Evolutionary conservation across 2,329 filamentous ascomycete genomes (phyloP), one percentile per base, ranked within the genome.

Genomic region (Exserohilum turcica): DNA sequence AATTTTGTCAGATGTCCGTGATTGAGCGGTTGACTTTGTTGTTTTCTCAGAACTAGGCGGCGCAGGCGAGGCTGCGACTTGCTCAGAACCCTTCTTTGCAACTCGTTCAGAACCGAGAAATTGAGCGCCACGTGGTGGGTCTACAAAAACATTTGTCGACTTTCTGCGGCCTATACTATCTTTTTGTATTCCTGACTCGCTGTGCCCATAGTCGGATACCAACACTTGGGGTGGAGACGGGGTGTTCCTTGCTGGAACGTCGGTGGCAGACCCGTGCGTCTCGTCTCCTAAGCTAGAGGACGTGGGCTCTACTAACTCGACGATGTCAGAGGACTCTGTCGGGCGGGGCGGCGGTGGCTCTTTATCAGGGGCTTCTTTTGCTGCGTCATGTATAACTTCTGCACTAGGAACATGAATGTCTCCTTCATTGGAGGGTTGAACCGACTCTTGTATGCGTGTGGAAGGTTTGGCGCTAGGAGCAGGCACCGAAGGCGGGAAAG

Each of bases 131-230:
- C 32, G 52, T 12, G 36, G 27, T 31, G 52, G 27, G 16, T 32
- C 37, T 21, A 45, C 43, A 31, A 60, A 61, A n/a, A 61, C 45
- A 45, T 61, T 61, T 2, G 54, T 60, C 6, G 61, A 59, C 32
- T 38, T 54, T 36, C 43, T 52, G n/a, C 40, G 54, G 21, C 52
- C 49, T 3, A 16, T 21, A 3, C 31, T 13, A 9, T 48, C 50
- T 7, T 52, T 43, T 28, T 56, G 51, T 12, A 42, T 18, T 12
- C 52, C 33, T n/a, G 38, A 15, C 8, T 39, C 16, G 8, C 28
- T 33, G 8, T 37, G 18, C 18, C 39, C 18, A 24, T 52, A 52
- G 27, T 33, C 35, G 18, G 29, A n/a, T 31, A 47, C 16, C 39
- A 24, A 31, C 1, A 36, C 15, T 8, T 37, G 37, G 21, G 32